phyloP scores from a whole-genome alignment of 139 green algal species.

The Picochlorum sp. region DNA sequence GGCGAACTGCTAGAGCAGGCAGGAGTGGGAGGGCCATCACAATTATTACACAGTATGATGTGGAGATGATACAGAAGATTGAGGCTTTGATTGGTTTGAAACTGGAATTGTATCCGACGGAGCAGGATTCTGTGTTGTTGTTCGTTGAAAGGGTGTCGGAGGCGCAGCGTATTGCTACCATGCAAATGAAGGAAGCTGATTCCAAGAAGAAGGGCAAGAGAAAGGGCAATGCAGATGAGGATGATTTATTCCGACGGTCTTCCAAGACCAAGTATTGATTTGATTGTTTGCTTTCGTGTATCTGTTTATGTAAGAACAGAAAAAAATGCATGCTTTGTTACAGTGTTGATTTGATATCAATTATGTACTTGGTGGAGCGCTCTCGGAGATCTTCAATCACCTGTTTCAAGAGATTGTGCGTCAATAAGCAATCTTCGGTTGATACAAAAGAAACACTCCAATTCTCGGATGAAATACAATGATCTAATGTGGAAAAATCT shows the following conservation, averaged over 20 bases:
- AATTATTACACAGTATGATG: conserved; percentile 97
- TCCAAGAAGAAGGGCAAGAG: conserved; percentile 16
- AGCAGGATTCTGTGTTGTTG: conserved; percentile 66
- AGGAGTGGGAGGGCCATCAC: conserved; percentile 83
- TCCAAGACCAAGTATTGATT: conserved; percentile 4
- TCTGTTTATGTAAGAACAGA: not conserved
- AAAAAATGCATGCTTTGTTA: not conserved
- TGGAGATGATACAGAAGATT: conserved; percentile 97
- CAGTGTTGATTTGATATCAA: not conserved
- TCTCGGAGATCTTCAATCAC: not conserved
- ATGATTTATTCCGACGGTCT: conserved; percentile 1
- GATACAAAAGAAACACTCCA: conserved; percentile 6
- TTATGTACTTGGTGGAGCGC: too few relatives aligned
- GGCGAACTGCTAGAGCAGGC: conserved; percentile 88
- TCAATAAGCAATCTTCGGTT: not conserved
- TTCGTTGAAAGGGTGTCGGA: conserved; percentile 77
- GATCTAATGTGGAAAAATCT: conserved; percentile 1
- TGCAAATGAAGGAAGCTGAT: conserved; percentile 67
- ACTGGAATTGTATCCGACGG: conserved; percentile 68
- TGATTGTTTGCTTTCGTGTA: too few relatives aligned
- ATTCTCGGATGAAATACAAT: not conserved
- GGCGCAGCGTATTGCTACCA: conserved; percentile 72
- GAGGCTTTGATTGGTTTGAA: conserved; percentile 81
- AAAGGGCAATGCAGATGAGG: conserved; percentile 2
- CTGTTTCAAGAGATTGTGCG: not conserved